Percentiles rank a stretch among this genome's conserved stretches.
Conservation (phyloP, 179 eudicot genomes). For the Gypsophila paniculata region DNA sequence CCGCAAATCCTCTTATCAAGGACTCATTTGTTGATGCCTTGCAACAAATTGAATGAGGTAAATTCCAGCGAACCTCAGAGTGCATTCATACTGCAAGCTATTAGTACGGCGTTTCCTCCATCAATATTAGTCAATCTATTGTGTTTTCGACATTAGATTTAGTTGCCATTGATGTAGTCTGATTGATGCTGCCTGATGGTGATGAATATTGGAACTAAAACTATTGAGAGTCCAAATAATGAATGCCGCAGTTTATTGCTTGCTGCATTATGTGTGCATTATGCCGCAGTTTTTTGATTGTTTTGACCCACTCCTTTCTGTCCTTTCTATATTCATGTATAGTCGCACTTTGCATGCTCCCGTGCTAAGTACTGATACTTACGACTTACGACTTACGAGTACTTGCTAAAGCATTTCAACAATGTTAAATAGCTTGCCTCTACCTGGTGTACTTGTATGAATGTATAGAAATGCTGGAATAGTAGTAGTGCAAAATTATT, state of each 20-base stretch:
- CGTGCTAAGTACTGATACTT: neutral
- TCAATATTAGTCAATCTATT: slow-evolving; percentile 17
- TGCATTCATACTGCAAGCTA: slow-evolving; percentile 20
- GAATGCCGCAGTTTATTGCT: neutral
- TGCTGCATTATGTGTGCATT: slow-evolving; percentile 10
- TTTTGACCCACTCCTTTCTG: neutral
- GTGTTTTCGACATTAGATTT: slow-evolving; percentile 1
- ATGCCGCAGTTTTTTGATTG: neutral
- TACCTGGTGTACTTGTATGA: neutral
- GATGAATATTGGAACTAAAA: slow-evolving; percentile 12
- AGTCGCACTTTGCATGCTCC: neutral
- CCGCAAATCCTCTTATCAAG: slow-evolving; percentile 66
- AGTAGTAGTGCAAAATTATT: neutral
- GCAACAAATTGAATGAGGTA: slow-evolving; percentile 40
- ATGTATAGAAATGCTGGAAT: neutral
- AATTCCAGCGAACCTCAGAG: slow-evolving; percentile 5
- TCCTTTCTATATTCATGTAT: neutral
- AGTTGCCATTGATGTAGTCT: neutral
- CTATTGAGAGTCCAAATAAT: slow-evolving; percentile 6
- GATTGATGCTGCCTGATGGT: slow-evolving; percentile 8
- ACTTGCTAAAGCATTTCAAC: neutral
- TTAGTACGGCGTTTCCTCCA: slow-evolving; percentile 9
- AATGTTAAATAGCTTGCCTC: neutral
- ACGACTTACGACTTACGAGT: too few relatives aligned
- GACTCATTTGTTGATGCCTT: slow-evolving; percentile 56